phyloP scores from a whole-genome alignment of 306 rosid species.

The Acacia acuminata region DNA sequence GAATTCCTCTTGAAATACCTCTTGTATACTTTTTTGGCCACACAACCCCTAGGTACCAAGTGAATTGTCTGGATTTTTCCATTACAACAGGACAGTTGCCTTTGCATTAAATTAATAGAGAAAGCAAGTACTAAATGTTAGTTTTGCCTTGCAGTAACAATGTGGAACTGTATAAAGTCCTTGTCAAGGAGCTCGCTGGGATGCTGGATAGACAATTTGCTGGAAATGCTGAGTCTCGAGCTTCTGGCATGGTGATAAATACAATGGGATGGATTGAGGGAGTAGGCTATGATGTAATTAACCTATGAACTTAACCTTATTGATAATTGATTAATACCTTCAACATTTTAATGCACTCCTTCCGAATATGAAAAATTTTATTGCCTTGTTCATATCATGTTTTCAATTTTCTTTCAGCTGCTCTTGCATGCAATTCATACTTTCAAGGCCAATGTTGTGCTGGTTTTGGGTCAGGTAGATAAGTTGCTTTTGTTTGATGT shows the following conservation, averaged over 20 bases:
- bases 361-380: slow-evolving; percentile 21
- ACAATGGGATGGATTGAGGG: slow-evolving; percentile 99
- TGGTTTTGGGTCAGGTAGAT: slow-evolving; percentile 95
- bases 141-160: slow-evolving; percentile 59
- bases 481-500: slow-evolving; percentile 6
- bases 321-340: slow-evolving; percentile 11
- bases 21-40: slow-evolving; percentile 92
- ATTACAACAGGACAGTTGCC: neutral
- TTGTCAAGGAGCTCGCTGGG: slow-evolving; percentile 87
- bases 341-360: slow-evolving; percentile 12
- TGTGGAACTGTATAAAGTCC: slow-evolving; percentile 83
- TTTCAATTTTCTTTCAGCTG: slow-evolving; percentile 61
- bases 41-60: slow-evolving; percentile 73
- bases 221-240: slow-evolving; percentile 83
- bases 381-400: neutral
- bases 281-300: slow-evolving; percentile 85
- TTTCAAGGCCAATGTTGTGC: slow-evolving; percentile 78
- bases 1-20: slow-evolving; percentile 93
- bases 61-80: slow-evolving; percentile 6
- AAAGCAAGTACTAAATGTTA: slow-evolving; percentile 20
- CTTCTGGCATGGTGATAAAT: slow-evolving; percentile 97
- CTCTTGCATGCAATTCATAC: slow-evolving; percentile 88
- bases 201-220: slow-evolving; percentile 83
- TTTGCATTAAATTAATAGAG: neutral
- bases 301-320: slow-evolving; percentile 16